Percentiles rank a stretch among this genome's conserved stretches.
Conservation (phyloP, 1,139 yeast species). For the Lizanozyma gosingica region DNA sequence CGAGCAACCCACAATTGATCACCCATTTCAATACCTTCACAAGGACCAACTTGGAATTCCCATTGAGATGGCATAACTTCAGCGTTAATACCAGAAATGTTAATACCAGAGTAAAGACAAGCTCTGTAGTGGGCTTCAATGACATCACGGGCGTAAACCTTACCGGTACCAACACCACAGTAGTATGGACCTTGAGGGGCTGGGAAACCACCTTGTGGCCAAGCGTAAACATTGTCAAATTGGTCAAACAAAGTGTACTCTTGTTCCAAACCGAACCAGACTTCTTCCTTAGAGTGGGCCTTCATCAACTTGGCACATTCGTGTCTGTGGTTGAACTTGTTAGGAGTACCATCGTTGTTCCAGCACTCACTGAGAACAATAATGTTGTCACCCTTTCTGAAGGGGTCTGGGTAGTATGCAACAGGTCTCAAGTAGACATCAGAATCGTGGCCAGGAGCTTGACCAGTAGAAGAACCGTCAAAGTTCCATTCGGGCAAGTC, state of each 20-base stretch:
- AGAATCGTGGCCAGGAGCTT: constrained; percentile 97
- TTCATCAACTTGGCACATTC: constrained; percentile 94
- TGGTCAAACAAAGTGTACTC: constrained; percentile 95
- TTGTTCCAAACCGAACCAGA: constrained; percentile 99
- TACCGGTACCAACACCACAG: constrained; percentile 99
- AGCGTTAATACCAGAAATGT: constrained; percentile 94
- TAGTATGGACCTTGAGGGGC: constrained; percentile 99
- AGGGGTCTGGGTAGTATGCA: constrained; percentile 91
- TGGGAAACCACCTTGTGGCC: constrained; percentile 99
- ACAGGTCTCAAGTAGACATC: constrained; percentile 92
- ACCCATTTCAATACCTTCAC: constrained; percentile 92
- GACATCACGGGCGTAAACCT: constrained; percentile 95
- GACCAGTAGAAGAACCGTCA: constrained; percentile 97
- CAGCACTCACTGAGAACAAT: constrained; percentile 94
- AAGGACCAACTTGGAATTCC: constrained; percentile 99
- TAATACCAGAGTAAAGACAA: constrained; percentile 84
- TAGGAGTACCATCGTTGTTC: constrained; percentile 98
- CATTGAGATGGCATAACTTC: constrained; percentile 99
- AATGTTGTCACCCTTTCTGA: constrained; percentile 96
- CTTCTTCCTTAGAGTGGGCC: constrained; percentile 76
- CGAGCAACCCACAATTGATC: constrained; percentile 96
- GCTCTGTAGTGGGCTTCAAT: constrained; percentile 99
- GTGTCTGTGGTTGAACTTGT: constrained; percentile 96
- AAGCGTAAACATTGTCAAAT: constrained; percentile 84
- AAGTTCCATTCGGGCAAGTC: constrained; percentile 99